Conservation (phyloP, 225 moss, liverwort and hornwort species). For the Thuidium tamariscinum region DNA sequence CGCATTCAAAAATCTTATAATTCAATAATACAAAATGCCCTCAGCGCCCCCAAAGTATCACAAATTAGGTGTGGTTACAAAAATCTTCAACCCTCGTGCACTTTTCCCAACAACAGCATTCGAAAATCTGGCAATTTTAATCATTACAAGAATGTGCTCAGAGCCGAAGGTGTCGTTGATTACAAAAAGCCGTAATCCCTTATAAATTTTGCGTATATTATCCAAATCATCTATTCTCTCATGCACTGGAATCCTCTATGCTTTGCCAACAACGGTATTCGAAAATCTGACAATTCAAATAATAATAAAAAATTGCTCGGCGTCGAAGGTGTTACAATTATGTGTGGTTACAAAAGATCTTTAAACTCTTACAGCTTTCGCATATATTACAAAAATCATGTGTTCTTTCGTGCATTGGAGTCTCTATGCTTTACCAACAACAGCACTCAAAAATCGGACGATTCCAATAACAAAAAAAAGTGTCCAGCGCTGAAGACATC, state of each 20-base stretch:
- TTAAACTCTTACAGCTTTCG: neutral
- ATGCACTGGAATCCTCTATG: neutral
- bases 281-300: neutral
- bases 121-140: neutral
- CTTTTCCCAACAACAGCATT: neutral
- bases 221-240: neutral
- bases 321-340: neutral
- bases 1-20: neutral
- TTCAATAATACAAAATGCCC: too few species aligned
- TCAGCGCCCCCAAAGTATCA: neutral
- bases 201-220: neutral
- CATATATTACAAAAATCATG: neutral
- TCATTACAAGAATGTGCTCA: neutral
- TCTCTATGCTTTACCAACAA: neutral
- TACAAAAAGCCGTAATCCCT: neutral
- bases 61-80: neutral
- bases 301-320: neutral
- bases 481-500: neutral
- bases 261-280: neutral
- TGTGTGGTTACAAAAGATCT: neutral
- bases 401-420: neutral
- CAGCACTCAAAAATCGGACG: neutral
- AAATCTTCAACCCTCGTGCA: neutral
- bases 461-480: neutral
- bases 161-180: too few species aligned